Conservation (phyloP, 768 basidiomycete genomes). For the Serendipita indica region DNA sequence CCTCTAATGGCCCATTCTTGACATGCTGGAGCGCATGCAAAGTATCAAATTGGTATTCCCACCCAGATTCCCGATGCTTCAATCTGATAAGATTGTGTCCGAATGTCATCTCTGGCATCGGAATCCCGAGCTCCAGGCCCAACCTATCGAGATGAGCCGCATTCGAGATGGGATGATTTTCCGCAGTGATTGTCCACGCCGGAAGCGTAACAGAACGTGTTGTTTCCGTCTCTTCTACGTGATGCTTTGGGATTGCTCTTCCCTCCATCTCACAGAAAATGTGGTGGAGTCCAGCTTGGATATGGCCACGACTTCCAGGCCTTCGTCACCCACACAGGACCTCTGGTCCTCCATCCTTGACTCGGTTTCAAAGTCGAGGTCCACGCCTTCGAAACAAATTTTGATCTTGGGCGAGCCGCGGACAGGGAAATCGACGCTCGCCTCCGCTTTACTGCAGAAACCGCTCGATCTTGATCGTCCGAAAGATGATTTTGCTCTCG, state of each 20-base stretch:
- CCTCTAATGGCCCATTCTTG: constrained; percentile 55
- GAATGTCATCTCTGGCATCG: constrained; percentile 95
- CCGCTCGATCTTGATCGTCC: constrained; percentile 39
- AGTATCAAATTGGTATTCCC: constrained; percentile 52
- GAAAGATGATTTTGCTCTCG: constrained; percentile 69
- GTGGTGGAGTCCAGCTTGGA: neutral
- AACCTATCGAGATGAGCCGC: constrained; percentile 58
- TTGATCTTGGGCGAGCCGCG: constrained; percentile 68
- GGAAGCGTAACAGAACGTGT: constrained; percentile 51
- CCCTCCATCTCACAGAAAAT: neutral
- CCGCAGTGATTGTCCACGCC: constrained; percentile 55
- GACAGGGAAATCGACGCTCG: constrained; percentile 64
- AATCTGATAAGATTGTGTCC: constrained; percentile 66
- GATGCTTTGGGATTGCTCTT: constrained; percentile 41
- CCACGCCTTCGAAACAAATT: constrained; percentile 76
- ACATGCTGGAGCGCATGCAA: constrained; percentile 55
- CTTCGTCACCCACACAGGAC: constrained; percentile 61
- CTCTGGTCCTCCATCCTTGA: constrained; percentile 90
- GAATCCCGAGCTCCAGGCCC: constrained; percentile 50
- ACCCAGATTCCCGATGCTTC: constrained; percentile 46
- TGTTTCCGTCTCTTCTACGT: constrained; percentile 52
- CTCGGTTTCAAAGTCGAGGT: constrained; percentile 65
- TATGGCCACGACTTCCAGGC: constrained; percentile 33
- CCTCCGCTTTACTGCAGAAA: constrained; percentile 58
- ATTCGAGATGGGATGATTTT: constrained; percentile 66